phyloP scores from a whole-genome alignment of 306 rosid genomes.

The Trichosanthes truncata region DNA sequence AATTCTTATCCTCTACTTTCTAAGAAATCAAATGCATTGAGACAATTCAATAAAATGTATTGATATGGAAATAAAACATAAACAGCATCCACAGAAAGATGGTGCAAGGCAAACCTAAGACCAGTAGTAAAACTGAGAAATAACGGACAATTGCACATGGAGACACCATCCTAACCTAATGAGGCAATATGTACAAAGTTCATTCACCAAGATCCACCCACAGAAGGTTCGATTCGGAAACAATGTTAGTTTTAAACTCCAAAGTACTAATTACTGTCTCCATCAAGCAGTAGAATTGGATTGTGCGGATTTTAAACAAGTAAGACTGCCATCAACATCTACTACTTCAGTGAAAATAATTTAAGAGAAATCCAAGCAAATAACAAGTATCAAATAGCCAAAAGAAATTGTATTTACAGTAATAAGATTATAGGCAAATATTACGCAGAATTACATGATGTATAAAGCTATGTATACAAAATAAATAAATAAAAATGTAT shows the following conservation, averaged over 20 bases:
- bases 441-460: not conserved
- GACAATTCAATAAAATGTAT: not conserved
- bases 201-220: not conserved
- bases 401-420: not conserved
- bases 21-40: not conserved
- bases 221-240: not conserved
- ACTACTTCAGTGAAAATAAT: not conserved
- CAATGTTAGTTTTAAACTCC: not conserved
- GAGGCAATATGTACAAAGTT: not conserved
- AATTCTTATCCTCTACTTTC: not conserved
- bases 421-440: not conserved
- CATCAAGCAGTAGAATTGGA: not conserved
- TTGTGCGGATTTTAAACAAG: not conserved
- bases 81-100: not conserved
- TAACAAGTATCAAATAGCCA: not conserved
- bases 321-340: not conserved
- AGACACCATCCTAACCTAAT: not conserved
- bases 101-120: not conserved
- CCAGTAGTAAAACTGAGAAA: not conserved
- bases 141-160: not conserved
- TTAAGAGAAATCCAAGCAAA: not conserved
- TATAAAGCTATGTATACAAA: not conserved
- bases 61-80: not conserved
- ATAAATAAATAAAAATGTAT: not conserved
- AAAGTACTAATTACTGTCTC: not conserved